phyloP scores from a whole-genome alignment of 768 basidiomycete species.

The Termitomyces sp. region DNA sequence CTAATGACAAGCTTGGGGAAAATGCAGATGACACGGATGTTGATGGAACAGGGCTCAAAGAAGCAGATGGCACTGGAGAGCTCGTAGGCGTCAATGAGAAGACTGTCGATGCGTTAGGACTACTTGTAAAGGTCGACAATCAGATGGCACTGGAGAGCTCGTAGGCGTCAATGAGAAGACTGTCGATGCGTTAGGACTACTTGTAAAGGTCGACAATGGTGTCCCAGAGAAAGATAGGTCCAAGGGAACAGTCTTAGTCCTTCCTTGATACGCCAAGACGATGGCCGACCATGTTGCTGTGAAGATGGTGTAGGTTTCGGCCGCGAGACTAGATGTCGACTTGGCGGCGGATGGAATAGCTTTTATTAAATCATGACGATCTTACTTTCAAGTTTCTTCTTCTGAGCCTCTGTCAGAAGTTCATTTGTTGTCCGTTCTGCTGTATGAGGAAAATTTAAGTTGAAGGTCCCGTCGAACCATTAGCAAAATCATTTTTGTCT shows the following conservation, averaged over 20 bases:
- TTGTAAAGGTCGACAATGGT: neutral
- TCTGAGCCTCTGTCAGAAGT: slow-evolving; percentile 3
- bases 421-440: neutral
- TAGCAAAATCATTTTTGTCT: neutral
- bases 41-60: neutral
- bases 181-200: neutral
- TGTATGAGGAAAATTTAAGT: neutral
- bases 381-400: slow-evolving; percentile 9
- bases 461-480: neutral
- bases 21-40: neutral
- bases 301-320: slow-evolving; percentile 9
- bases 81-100: neutral
- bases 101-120: neutral
- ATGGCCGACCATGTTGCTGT: slow-evolving; percentile 8
- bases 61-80: neutral
- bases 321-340: neutral
- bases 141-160: neutral
- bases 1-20: neutral
- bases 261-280: slow-evolving; percentile 7
- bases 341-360: neutral
- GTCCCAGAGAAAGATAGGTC: neutral
- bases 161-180: neutral
- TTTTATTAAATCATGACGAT: neutral
- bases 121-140: no score
- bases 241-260: slow-evolving; percentile 6